These are phyloP conservation scores for Colletotrichum sp. DNA, from an alignment of 2,329 filamentous ascomycete genomes.

Conservation along the genomic window DNA sequence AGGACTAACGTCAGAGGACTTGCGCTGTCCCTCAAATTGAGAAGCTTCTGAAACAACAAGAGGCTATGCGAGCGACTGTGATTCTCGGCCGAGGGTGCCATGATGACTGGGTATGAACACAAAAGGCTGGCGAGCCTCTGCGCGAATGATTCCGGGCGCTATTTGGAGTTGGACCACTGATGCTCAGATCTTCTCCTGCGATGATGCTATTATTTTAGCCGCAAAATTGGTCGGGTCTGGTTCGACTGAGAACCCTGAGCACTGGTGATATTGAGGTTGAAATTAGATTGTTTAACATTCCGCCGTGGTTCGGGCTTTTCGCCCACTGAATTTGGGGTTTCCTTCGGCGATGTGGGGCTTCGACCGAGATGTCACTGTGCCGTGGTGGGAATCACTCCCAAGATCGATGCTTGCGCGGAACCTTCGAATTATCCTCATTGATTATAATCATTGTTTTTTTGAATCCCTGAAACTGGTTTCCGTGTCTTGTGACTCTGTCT, in stretches of 20 bases:
- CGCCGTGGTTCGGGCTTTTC: slow-evolving; percentile 6
- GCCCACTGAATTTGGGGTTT: slow-evolving; percentile 12
- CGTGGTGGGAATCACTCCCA: background rate
- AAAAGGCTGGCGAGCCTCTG: background rate
- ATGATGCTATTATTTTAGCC: background rate
- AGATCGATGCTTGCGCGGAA: background rate
- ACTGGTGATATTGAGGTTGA: background rate
- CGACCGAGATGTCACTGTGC: background rate
- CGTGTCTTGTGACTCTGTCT: background rate
- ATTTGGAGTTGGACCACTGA: background rate
- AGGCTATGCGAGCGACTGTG: slow-evolving; percentile 86
- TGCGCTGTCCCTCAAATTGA: slow-evolving; percentile 78
- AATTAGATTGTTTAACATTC: background rate
- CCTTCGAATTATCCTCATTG: background rate
- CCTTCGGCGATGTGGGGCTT: slow-evolving; percentile 17
- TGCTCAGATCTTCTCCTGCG: background rate
- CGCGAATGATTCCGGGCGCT: background rate
- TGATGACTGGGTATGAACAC: slow-evolving; percentile 30
- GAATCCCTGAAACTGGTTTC: background rate
- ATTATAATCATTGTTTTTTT: background rate
- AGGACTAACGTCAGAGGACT: slow-evolving; percentile 88
- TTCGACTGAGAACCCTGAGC: background rate
- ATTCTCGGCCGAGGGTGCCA: slow-evolving; percentile 61
- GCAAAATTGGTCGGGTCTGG: background rate
- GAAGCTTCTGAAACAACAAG: slow-evolving; percentile 80